Base-by-base conservation (phyloP, 1,139 yeast genomes). In the Blastobotrys niveus region DNA sequence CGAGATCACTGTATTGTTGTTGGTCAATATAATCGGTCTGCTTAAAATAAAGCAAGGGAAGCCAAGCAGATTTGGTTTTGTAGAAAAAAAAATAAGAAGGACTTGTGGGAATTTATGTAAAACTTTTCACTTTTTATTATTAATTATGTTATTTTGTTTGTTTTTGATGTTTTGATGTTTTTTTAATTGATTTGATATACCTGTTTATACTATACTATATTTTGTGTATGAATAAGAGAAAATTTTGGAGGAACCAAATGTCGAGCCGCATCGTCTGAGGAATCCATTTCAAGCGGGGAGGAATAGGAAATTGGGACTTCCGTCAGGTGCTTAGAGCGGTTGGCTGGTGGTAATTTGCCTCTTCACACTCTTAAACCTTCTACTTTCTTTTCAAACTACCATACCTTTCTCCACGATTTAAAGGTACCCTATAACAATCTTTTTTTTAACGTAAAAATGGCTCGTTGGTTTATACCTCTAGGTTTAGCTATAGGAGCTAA, bases 1-100 rank as follows among this genome's bases (percentile, higher is more conserved):
- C 87, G 98, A 78, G 98, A 91, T 68, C 98, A 91, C 76, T 89
- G 97, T 83, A 84, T 91, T 64, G 97, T 91, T 60, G 89, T 91
- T 64, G 98, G 97, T 67, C 80, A 83, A 71, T 91, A 91, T 77
- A 75, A 83, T 77, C 85, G 98, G 81, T 80, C 93, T 20, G 38
- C 38, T 12, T 34, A 34, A 21, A 34, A 20, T 5, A 32, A 32
- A 32, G 17, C 6, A 6, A 32, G 17, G 15, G 15, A 29, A 5
- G 5, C 6, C n/a, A 29, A 8, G 26, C 10, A 24, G 9, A 24
- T 24, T 24, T 24, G n/a, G 5, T 29, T 7, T 29, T 29, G 15
- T 29, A 29, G 17, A 29, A 29, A 29, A 12, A 29, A 12, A 29
- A 12, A 29, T 8, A 29, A 12, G n/a, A 29, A 29, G 27, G 8